Base-by-base conservation (phyloP, 176 grass and related monocot genomes). In the Tillandsia fasciculata region DNA sequence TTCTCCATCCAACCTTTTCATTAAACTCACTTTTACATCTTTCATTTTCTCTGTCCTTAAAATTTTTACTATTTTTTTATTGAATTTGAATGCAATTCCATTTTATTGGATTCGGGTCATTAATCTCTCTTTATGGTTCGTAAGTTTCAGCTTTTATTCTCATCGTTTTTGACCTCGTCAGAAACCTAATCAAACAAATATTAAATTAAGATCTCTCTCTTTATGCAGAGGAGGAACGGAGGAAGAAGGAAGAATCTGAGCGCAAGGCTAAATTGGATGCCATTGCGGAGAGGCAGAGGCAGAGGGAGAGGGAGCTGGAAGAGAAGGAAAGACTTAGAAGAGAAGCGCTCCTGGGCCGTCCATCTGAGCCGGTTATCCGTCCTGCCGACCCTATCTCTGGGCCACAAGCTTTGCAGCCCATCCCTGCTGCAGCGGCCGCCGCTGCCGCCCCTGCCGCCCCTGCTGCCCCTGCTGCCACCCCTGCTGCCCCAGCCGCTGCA, bases 191-290 rank as follows among this genome's bases (percentile, higher is more conserved):
- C 33, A 8, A 42, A 42, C 33, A 42, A 42, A 42, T 42, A 42
- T 48, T 84, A 49, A 71, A 54, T 63, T 81, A 12, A 47, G 50
- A 27, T 50, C 18, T 65, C 9, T 63, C 65, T 79, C 14, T 26
- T 48, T n/a, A 49, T 82, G 49, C 86, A 97, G 94, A 97, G 75
- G 94, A 97, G 79, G 94, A 97, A 70, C 92, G 64, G 48, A 84
- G 73, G 74, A 97, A 86, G 67, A 90, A 49, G 73, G 94, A 92
- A 49, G 94, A 92, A 51, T 74, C 79, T 0, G 94, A 97, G 65
- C 78, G 61, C 56, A 97, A 90, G 71, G 84, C 87, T 12, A 97
- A 89, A 69, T 82, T 97, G n/a, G 94, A 93, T 10, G 89, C 94
- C 3, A 92, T 97, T 64, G 89, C 84, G 18, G 84, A 78, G 29